Conservation (phyloP, 2,329 filamentous ascomycete genomes). For the Xylaria sp. region DNA sequence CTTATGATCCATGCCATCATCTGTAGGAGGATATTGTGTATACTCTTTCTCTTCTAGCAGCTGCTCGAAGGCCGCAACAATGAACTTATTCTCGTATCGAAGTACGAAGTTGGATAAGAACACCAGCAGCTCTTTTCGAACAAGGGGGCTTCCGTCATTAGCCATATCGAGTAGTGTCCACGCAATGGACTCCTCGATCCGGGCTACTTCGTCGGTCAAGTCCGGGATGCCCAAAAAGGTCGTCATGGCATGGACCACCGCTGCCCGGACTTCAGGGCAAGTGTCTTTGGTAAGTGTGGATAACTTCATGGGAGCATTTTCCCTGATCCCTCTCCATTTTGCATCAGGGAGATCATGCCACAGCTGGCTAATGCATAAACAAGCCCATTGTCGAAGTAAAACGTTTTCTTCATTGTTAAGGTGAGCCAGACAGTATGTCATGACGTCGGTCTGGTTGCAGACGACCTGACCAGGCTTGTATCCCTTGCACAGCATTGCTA, state of each 20-base stretch:
- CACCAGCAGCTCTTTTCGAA: conserved; percentile 90
- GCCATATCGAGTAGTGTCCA: conserved; percentile 91
- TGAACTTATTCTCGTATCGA: conserved; percentile 90
- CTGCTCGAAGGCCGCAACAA: conserved; percentile 92
- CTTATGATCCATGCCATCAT: conserved; percentile 68
- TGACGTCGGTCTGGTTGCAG: conserved; percentile 89
- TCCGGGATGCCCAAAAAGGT: conserved; percentile 95
- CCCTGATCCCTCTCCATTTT: conserved; percentile 94
- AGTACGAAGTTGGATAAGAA: conserved; percentile 93
- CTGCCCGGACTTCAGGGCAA: conserved; percentile 90
- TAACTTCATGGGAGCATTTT: conserved; percentile 83
- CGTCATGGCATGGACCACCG: conserved; percentile 92
- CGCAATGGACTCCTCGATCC: conserved; percentile 90
- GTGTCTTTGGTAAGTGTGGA: conserved; percentile 84
- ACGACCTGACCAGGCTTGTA: conserved; percentile 93
- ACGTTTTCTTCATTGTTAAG: conserved; percentile 88
- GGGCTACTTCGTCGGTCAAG: conserved; percentile 87
- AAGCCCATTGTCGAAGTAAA: conserved; percentile 92
- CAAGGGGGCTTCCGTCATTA: conserved; percentile 92
- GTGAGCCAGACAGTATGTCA: conserved; percentile 86
- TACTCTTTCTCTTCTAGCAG: conserved; percentile 84
- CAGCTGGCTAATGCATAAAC: conserved; percentile 92
- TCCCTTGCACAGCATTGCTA: conserved; percentile 95
- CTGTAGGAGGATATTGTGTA: conserved; percentile 64
- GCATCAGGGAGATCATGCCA: conserved; percentile 92